Percentiles rank a stretch among this genome's conserved stretches.
Evolutionary conservation across 2,329 filamentous ascomycete species (phyloP).

Genomic region (Fusarium chlamydosporum): DNA sequence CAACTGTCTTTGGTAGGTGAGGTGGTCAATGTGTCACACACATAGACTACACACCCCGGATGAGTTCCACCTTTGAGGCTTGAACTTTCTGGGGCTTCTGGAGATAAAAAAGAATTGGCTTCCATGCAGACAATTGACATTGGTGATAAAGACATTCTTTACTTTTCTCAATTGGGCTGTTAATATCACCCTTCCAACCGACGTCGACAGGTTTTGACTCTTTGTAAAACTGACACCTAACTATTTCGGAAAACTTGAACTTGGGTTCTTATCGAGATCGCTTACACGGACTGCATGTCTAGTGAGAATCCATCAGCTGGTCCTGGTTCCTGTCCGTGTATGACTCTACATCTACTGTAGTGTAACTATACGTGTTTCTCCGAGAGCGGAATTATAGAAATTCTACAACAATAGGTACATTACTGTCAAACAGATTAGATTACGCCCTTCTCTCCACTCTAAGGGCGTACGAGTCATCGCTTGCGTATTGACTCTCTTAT

Average conservation of each 20-base stretch:
- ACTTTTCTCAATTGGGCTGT: neutral
- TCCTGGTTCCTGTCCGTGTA: conserved; percentile 6
- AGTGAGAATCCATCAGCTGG: conserved; percentile 4
- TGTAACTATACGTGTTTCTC: neutral
- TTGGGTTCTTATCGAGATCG: conserved; percentile 34
- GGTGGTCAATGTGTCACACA: conserved; percentile 18
- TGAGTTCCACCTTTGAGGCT: too few relatives aligned
- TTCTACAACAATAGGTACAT: neutral
- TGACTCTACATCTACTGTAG: neutral
- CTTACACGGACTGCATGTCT: conserved; percentile 33
- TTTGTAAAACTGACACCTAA: conserved; percentile 5
- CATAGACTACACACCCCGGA: conserved; percentile 1
- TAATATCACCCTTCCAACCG: too few relatives aligned
- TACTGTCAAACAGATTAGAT: neutral
- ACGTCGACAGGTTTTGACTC: neutral
- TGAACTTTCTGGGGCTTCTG: neutral
- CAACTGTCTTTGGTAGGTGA: conserved; percentile 20
- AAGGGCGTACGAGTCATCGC: conserved; percentile 8
- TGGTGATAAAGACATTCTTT: neutral
- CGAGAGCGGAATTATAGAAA: conserved; percentile 28
- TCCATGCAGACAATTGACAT: neutral
- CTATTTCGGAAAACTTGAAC: conserved; percentile 6
- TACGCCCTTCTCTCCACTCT: conserved; percentile 18
- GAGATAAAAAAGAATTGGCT: neutral
- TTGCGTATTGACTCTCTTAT: too few relatives aligned